phyloP scores from a whole-genome alignment of 805 yeast species.

The Monosporozyma solicola region DNA sequence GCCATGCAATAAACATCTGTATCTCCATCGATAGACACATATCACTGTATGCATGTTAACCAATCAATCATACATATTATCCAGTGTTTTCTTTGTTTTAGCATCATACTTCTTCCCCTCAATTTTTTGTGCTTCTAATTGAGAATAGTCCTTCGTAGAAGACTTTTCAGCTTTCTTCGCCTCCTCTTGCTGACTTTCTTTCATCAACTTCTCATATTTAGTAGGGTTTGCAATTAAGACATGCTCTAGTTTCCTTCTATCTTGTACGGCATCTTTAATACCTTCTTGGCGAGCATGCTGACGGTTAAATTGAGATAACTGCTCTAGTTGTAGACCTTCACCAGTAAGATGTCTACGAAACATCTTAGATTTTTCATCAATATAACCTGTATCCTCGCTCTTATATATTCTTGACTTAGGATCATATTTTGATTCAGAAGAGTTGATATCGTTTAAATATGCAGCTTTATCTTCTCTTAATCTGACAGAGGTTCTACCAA shows the following conservation, averaged over 20 bases:
- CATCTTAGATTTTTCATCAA: conserved; percentile 34
- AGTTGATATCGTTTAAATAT: conserved; percentile 44
- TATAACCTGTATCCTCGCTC: conserved; percentile 27
- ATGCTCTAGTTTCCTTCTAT: conserved; percentile 20
- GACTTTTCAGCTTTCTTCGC: not conserved
- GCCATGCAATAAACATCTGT: too few relatives aligned
- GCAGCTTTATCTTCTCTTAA: conserved; percentile 72
- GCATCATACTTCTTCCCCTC: conserved; percentile 18
- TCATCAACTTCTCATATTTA: conserved; percentile 22
- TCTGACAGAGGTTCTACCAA: conserved; percentile 35
- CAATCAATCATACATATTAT: conserved; percentile 18
- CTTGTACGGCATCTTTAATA: conserved; percentile 20
- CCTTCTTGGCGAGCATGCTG: conserved; percentile 29
- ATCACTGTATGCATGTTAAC: too few relatives aligned
- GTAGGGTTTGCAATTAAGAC: conserved; percentile 32
- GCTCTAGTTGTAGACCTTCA: conserved; percentile 47
- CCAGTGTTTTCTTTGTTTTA: conserved; percentile 11
- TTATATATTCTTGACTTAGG: conserved; percentile 42
- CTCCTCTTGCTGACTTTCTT: conserved; percentile 2
- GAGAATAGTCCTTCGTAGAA: not conserved
- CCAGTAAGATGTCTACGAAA: conserved; percentile 49
- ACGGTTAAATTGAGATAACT: conserved; percentile 44
- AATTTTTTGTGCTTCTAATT: conserved; percentile 12
- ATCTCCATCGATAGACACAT: too few relatives aligned
- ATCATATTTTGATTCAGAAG: conserved; percentile 40